Evolutionary conservation across 2,329 filamentous ascomycete genomes (phyloP).

Genomic region (Colletotrichum sp.): DNA sequence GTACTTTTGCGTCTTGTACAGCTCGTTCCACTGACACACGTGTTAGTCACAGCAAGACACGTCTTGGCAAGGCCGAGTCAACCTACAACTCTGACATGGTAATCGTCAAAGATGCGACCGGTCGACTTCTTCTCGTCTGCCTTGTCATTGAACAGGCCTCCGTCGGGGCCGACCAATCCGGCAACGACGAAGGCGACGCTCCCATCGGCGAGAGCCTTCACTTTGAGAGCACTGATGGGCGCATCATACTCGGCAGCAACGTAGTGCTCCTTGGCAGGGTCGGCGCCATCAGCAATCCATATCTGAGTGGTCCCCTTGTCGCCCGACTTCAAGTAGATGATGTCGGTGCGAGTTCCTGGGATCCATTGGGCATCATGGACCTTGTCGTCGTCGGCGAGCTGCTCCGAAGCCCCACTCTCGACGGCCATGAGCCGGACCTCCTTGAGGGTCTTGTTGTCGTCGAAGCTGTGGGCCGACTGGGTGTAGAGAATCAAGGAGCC

Average conservation of each 20-base stretch:
- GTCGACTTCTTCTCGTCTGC: constrained; percentile 27
- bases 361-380: constrained; percentile 42
- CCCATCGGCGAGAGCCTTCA: constrained; percentile 36
- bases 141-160: constrained; percentile 36
- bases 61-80: neutral
- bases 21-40: constrained; percentile 34
- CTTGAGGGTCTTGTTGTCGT: constrained; percentile 32
- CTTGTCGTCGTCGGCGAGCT: constrained; percentile 29
- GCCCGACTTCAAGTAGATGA: constrained; percentile 35
- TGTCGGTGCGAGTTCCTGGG: constrained; percentile 29
- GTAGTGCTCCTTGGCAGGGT: constrained; percentile 25
- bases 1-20: constrained; percentile 33
- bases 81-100: constrained; percentile 37
- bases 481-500: constrained; percentile 46
- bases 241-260: constrained; percentile 35
- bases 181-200: constrained; percentile 39
- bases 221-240: constrained; percentile 35
- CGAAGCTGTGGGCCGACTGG: constrained; percentile 40
- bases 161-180: constrained; percentile 34
- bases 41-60: neutral
- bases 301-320: constrained; percentile 36
- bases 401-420: constrained; percentile 28
- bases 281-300: constrained; percentile 28
- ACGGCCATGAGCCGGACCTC: constrained; percentile 40
- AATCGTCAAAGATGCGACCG: constrained; percentile 38